Conservation (phyloP, 75 land plant species). For the Cryptomeria japonica region DNA sequence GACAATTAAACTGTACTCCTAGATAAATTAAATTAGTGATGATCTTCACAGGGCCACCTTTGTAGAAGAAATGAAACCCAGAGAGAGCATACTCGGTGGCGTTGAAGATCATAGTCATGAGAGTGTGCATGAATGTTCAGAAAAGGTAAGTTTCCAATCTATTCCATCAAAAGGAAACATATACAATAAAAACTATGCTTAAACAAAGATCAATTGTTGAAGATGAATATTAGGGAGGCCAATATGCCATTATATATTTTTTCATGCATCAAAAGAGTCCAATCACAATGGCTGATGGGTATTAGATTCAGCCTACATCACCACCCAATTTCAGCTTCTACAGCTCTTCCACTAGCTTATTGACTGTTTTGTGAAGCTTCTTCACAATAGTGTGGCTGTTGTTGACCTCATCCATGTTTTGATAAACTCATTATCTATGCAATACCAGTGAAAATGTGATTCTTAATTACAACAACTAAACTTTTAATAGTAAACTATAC, state of each 20-base stretch:
- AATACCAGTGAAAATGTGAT: neutral
- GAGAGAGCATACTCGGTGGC: too few species aligned
- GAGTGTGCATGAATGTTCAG: too few species aligned
- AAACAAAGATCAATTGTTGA: neutral
- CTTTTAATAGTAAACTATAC: neutral
- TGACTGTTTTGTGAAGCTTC: neutral
- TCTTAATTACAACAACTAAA: neutral
- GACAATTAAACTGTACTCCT: too few species aligned
- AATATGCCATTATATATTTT: neutral
- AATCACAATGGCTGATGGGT: neutral
- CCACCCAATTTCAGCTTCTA: neutral
- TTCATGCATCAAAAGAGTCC: neutral
- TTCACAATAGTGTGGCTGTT: neutral
- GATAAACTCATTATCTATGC: neutral
- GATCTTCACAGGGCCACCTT: too few species aligned
- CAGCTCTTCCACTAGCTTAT: neutral
- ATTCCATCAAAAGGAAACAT: too few species aligned
- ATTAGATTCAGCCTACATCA: neutral
- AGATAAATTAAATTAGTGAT: too few species aligned
- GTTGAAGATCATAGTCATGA: too few species aligned
- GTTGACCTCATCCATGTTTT: neutral
- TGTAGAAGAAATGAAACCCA: too few species aligned
- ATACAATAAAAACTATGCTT: too few species aligned
- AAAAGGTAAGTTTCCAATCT: too few species aligned
- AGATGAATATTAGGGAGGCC: neutral